Conservation (phyloP, 768 basidiomycete genomes). For the Candolleomyces aberdarensis region DNA sequence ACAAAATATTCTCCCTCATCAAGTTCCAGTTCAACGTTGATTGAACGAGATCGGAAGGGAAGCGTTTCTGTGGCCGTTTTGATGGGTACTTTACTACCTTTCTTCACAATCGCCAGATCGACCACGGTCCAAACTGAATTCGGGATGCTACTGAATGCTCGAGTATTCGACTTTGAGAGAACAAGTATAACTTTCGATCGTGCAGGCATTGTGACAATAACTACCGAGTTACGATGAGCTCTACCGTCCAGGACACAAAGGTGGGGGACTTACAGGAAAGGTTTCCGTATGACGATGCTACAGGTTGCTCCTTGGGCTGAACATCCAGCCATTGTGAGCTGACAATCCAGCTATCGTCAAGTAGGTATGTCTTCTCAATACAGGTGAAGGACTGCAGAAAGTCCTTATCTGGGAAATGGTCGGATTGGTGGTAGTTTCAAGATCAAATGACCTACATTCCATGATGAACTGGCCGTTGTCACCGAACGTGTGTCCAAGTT, state of each 20-base stretch:
- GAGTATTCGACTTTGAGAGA: constrained; percentile 40
- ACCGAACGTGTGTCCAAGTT: constrained; percentile 36
- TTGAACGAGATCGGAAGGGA: constrained; percentile 26
- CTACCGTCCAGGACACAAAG: neutral
- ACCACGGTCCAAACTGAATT: constrained; percentile 32
- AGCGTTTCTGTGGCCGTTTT: constrained; percentile 25
- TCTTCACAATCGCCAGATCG: constrained; percentile 43
- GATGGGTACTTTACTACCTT: constrained; percentile 25
- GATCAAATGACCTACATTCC: constrained; percentile 31
- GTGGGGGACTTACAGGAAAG: constrained; percentile 35
- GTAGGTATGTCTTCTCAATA: constrained; percentile 36
- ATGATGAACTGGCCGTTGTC: constrained; percentile 45
- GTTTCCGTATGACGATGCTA: constrained; percentile 45
- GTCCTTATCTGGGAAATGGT: constrained; percentile 23
- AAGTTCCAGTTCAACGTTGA: constrained; percentile 29
- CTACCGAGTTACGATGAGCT: neutral
- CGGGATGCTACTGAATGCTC: constrained; percentile 38
- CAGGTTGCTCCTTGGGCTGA: constrained; percentile 24
- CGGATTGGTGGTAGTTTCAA: neutral
- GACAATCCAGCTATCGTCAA: constrained; percentile 40
- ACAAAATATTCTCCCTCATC: constrained; percentile 36
- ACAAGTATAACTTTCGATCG: constrained; percentile 36
- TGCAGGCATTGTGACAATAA: constrained; percentile 20
- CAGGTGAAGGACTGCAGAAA: constrained; percentile 35
- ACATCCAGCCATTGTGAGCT: constrained; percentile 42